Evolutionary conservation across 1,284 basidiomycete genomes (phyloP).

Genomic region (Garcileccinum viscosum): DNA sequence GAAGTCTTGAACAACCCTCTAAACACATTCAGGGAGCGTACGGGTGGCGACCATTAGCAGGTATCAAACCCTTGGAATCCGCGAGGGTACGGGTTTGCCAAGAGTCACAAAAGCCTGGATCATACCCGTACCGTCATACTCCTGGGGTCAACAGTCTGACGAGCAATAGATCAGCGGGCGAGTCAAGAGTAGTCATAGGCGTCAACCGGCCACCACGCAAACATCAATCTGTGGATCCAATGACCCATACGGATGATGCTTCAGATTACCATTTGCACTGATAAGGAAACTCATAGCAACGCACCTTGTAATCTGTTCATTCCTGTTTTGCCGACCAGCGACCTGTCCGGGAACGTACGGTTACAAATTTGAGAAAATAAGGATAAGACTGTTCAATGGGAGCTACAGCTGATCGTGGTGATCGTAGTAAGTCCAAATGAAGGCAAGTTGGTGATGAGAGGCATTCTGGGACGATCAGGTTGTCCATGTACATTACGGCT

Average conservation of each 20-base stretch:
- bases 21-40: too few species aligned
- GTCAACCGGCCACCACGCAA: background rate
- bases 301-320: background rate
- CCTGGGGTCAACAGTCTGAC: background rate
- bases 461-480: background rate
- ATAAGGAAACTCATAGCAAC: background rate
- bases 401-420: background rate
- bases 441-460: background rate
- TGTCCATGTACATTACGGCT: background rate
- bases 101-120: background rate
- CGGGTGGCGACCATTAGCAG: background rate
- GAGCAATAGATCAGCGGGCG: background rate
- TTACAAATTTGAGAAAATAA: background rate
- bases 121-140: background rate
- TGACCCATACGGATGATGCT: too few species aligned
- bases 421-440: background rate
- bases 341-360: background rate
- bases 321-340: background rate
- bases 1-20: too few species aligned
- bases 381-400: background rate
- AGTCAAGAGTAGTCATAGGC: too few species aligned
- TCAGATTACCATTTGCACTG: background rate
- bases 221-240: background rate
- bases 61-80: background rate
- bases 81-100: background rate